Percentiles rank a stretch among this genome's conserved stretches.
Conservation (phyloP, 306 rosid species). For the Castanospermum australe region DNA sequence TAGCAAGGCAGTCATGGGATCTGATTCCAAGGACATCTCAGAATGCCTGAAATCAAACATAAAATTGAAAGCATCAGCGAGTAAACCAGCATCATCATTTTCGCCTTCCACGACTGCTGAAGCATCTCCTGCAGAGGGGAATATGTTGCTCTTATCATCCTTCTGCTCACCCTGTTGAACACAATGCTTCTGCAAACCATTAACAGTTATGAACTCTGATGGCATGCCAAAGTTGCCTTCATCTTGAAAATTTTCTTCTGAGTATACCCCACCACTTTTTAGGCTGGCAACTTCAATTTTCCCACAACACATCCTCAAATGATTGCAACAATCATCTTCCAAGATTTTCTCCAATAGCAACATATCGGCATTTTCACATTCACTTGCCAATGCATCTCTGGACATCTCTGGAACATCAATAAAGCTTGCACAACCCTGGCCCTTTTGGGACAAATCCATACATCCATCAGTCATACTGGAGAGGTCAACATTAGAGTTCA, state of each 20-base stretch:
- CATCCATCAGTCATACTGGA: slow-evolving; percentile 23
- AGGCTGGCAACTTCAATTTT: slow-evolving; percentile 26
- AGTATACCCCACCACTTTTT: slow-evolving; percentile 9
- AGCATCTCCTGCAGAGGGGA: slow-evolving; percentile 29
- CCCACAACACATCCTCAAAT: slow-evolving; percentile 28
- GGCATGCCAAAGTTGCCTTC: slow-evolving; percentile 35
- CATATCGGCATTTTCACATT: slow-evolving; percentile 38
- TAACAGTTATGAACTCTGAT: slow-evolving; percentile 17
- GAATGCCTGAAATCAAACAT: slow-evolving; percentile 31
- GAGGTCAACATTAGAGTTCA: slow-evolving; percentile 37
- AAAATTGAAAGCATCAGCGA: slow-evolving; percentile 28
- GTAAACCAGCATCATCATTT: slow-evolving; percentile 16
- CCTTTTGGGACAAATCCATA: slow-evolving; percentile 20
- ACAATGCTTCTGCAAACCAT: slow-evolving; percentile 28
- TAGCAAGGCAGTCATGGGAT: slow-evolving; percentile 23
- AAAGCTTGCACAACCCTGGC: slow-evolving; percentile 27
- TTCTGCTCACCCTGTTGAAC: slow-evolving; percentile 42
- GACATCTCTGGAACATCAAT: slow-evolving; percentile 31
- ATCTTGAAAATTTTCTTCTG: slow-evolving; percentile 32
- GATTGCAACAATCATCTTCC: slow-evolving; percentile 31
- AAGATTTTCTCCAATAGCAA: slow-evolving; percentile 19
- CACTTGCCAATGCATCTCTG: slow-evolving; percentile 31
- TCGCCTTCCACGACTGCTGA: slow-evolving; percentile 24
- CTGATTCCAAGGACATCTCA: slow-evolving; percentile 40
- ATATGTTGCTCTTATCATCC: slow-evolving; percentile 27